phyloP scores from a whole-genome alignment of 2,329 filamentous ascomycete species.

The Fusarium pseudocircinatum region DNA sequence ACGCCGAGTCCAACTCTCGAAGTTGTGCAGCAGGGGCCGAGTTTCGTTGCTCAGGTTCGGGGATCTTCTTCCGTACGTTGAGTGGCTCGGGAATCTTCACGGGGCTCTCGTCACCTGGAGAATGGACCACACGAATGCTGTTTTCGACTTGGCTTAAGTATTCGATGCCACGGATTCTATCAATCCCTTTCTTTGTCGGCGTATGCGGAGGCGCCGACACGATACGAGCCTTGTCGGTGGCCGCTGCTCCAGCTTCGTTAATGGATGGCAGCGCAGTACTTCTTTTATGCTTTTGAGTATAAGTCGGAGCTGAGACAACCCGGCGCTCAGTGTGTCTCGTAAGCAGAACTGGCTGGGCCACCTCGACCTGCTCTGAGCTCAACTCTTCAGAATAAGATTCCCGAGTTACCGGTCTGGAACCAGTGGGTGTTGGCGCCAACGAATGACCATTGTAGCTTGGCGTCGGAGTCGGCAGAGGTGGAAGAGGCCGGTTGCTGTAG shows the following conservation, averaged over 20 bases:
- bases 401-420: slow-evolving; percentile 39
- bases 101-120: slow-evolving; percentile 52
- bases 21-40: slow-evolving; percentile 28
- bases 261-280: slow-evolving; percentile 59
- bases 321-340: slow-evolving; percentile 55
- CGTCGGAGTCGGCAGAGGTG: slow-evolving; percentile 55
- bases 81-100: slow-evolving; percentile 51
- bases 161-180: slow-evolving; percentile 52
- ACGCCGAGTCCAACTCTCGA: slow-evolving; percentile 20
- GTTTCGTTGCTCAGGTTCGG: slow-evolving; percentile 36
- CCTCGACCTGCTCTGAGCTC: slow-evolving; percentile 39
- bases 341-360: slow-evolving; percentile 46
- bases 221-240: slow-evolving; percentile 53
- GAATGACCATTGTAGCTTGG: slow-evolving; percentile 26
- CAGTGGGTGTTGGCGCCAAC: slow-evolving; percentile 26
- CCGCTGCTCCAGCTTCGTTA: slow-evolving; percentile 50
- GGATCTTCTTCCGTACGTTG: slow-evolving; percentile 54
- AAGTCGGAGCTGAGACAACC: slow-evolving; percentile 61
- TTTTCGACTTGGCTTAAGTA: slow-evolving; percentile 59
- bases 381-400: slow-evolving; percentile 40
- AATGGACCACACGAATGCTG: slow-evolving; percentile 66
- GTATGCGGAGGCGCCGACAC: slow-evolving; percentile 58
- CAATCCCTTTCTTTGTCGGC: slow-evolving; percentile 43
- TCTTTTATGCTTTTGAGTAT: slow-evolving; percentile 53
- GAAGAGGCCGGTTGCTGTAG: slow-evolving; percentile 62